Percentiles rank a stretch among this genome's conserved stretches.
phyloP scores from a whole-genome alignment of 2,329 filamentous ascomycete genomes.

The Xylariales sp. region DNA sequence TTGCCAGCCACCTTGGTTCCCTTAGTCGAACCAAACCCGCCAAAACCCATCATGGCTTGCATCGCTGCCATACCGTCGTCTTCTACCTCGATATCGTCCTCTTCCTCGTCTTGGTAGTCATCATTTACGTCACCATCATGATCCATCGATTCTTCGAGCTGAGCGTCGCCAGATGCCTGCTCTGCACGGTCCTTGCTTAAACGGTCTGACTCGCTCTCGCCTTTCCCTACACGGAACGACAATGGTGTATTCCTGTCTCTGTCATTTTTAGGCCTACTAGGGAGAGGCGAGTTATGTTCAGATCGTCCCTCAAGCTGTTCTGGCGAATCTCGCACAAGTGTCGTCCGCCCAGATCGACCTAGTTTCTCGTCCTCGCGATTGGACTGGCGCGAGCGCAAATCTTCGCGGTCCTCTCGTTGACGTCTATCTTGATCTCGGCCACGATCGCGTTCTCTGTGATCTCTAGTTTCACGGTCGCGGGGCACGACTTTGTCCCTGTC shows the following conservation, averaged over 20 bases:
- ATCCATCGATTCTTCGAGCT: conserved; percentile 10
- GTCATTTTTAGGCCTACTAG: conserved; percentile 20
- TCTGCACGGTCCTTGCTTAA: conserved; percentile 14
- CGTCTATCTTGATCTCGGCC: conserved; percentile 8
- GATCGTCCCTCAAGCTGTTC: conserved; percentile 5
- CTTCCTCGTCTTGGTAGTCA: conserved; percentile 34
- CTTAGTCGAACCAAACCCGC: conserved; percentile 80
- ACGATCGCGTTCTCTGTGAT: conserved; percentile 13
- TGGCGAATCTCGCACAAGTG: conserved; percentile 12
- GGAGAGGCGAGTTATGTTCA: conserved; percentile 21
- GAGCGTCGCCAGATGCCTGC: conserved; percentile 12
- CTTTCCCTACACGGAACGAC: conserved; percentile 31
- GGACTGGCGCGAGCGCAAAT: conserved; percentile 17
- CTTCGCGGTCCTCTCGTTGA: conserved; percentile 8
- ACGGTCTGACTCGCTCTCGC: conserved; percentile 21
- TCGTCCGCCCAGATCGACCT: conserved; percentile 12
- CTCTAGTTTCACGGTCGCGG: conserved; percentile 23
- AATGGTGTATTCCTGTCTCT: conserved; percentile 20
- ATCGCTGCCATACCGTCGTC: conserved; percentile 71
- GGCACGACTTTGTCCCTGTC: conserved; percentile 29
- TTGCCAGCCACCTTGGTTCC: conserved; percentile 86
- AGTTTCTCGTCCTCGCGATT: conserved; percentile 14
- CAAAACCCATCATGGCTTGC: conserved; percentile 87
- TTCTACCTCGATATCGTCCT: conserved; percentile 48
- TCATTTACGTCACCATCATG: conserved; percentile 19